Conservation (phyloP, 352 stramenopile species). For the Peronospora destructor region DNA sequence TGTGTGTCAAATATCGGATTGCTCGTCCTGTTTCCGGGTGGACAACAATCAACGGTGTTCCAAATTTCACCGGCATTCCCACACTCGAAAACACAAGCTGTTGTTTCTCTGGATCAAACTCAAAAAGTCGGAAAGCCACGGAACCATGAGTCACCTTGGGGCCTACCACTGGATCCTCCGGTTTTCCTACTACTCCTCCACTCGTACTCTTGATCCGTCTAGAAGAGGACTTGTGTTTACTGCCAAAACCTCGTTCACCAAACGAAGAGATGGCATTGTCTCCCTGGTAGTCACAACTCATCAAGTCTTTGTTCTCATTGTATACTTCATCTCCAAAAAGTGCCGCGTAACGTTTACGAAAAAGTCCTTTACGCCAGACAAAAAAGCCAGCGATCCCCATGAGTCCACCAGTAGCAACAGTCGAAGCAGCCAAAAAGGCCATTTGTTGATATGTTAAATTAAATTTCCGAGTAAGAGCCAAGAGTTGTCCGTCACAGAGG, state of each 20-base stretch:
- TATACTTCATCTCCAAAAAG: conserved; percentile 57
- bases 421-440: conserved; percentile 45
- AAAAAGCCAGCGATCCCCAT: conserved; percentile 65
- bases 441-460: conserved; percentile 78
- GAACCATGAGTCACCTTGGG: conserved; percentile 25
- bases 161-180: conserved; percentile 7
- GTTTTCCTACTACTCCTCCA: conserved; percentile 19
- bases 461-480: conserved; percentile 61
- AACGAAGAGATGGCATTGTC: conserved; percentile 1
- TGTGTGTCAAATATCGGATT: conserved; percentile 53
- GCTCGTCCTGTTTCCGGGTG: conserved; percentile 56
- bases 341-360: conserved; percentile 69
- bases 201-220: conserved; percentile 17
- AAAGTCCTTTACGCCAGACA: conserved; percentile 58
- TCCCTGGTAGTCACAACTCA: too few relatives aligned
- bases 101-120: conserved; percentile 49
- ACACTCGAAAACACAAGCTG: conserved; percentile 44
- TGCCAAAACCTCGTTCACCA: conserved; percentile 1
- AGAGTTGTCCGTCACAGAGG: conserved; percentile 64
- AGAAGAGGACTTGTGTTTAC: conserved; percentile 11
- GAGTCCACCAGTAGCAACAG: conserved; percentile 44
- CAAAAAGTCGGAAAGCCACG: conserved; percentile 65
- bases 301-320: conserved; percentile 14
- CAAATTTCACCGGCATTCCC: conserved; percentile 53
- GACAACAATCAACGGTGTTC: conserved; percentile 45